phyloP scores from a whole-genome alignment of 495 filamentous ascomycete species.

The Clohesyomyces aquaticus region DNA sequence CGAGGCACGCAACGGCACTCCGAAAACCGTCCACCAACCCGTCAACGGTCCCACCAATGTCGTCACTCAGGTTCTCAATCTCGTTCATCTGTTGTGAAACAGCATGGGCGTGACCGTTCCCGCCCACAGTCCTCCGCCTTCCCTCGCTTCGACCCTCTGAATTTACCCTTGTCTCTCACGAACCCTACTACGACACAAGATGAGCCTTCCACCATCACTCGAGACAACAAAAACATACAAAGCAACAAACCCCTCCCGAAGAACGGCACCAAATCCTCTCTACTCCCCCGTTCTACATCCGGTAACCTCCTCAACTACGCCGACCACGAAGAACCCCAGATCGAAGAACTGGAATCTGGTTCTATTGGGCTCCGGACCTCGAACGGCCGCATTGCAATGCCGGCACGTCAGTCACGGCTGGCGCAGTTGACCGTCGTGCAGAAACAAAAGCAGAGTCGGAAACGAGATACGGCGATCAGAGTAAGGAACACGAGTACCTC shows the following conservation, averaged over 20 bases:
- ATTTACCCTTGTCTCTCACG: neutral
- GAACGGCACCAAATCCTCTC: neutral
- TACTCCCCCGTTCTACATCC: slow-evolving; percentile 4
- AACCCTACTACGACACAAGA: slow-evolving; percentile 1
- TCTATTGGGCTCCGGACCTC: slow-evolving; percentile 13
- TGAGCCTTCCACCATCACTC: no score
- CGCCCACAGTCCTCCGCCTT: slow-evolving; percentile 37
- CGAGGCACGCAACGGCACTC: slow-evolving; percentile 11
- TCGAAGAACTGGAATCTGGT: slow-evolving; percentile 17
- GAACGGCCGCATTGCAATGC: slow-evolving; percentile 8
- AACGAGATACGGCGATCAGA: no score
- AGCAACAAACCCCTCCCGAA: neutral
- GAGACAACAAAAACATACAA: neutral
- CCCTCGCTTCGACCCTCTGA: slow-evolving; percentile 18
- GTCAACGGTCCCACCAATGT: slow-evolving; percentile 5
- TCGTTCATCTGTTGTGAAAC: slow-evolving; percentile 9
- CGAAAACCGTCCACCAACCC: neutral
- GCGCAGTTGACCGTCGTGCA: slow-evolving; percentile 4
- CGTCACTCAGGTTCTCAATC: slow-evolving; percentile 19
- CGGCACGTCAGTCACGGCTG: neutral
- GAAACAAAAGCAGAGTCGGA: slow-evolving; percentile 2
- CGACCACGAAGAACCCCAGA: slow-evolving; percentile 17
- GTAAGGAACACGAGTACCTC: no score
- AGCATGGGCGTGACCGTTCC: slow-evolving; percentile 10
- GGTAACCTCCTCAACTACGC: slow-evolving; percentile 27